A percentile compares a stretch with the other conserved stretches of the same genome.
Conservation (phyloP, 805 yeast species). For the Yueomyces sinensis region DNA sequence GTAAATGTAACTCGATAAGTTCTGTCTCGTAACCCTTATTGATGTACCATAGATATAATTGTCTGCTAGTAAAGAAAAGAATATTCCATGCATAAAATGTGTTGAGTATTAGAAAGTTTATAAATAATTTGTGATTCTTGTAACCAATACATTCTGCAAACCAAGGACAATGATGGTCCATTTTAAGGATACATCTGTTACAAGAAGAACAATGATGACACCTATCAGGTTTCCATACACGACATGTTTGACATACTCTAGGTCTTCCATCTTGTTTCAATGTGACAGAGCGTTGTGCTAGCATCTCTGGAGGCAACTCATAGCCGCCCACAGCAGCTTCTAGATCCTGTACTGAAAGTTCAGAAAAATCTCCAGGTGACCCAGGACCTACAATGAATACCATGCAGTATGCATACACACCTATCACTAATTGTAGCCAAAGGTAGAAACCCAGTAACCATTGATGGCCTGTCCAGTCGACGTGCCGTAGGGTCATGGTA, state of each 20-base stretch:
- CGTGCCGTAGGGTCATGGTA: conserved; percentile 7
- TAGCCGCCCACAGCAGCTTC: conserved; percentile 15
- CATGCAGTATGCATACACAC: conserved; percentile 37
- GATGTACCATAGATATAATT: conserved; percentile 36
- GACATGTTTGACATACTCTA: conserved; percentile 59
- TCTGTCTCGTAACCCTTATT: conserved; percentile 28
- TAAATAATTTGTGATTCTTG: conserved; percentile 63
- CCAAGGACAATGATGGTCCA: conserved; percentile 98
- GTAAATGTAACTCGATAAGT: conserved; percentile 41
- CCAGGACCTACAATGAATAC: conserved; percentile 50
- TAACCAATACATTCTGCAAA: conserved; percentile 80
- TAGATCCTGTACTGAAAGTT: conserved; percentile 25
- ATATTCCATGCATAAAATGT: conserved; percentile 34
- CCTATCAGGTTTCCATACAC: conserved; percentile 71
- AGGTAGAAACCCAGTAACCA: conserved; percentile 1
- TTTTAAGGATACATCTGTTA: conserved; percentile 53
- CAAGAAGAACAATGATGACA: conserved; percentile 77
- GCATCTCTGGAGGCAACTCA: conserved; percentile 31
- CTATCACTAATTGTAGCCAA: conserved; percentile 2
- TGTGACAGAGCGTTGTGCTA: conserved; percentile 29
- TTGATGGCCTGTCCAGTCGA: conserved; percentile 6
- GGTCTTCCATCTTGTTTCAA: conserved; percentile 48
- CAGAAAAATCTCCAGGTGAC: conserved; percentile 45
- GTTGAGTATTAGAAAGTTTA: conserved; percentile 55
- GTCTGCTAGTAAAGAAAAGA: conserved; percentile 26